Percentiles rank a stretch among this genome's conserved stretches.
phyloP scores from a whole-genome alignment of 139 green algal genomes.

The Chlorella ohadii region DNA sequence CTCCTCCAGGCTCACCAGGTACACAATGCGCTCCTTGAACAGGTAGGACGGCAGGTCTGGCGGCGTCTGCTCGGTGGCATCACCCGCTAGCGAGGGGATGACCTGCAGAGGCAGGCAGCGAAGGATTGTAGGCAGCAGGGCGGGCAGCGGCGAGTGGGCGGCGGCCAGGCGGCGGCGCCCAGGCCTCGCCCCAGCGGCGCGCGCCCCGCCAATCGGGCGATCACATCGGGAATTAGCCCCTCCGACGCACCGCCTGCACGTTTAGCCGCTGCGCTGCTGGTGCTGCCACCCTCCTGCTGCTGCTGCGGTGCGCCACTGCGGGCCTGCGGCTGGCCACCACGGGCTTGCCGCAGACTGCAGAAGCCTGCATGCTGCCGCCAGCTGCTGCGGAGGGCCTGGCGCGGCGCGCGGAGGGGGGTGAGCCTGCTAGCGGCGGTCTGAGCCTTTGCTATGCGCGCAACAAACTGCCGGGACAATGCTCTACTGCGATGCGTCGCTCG shows the following conservation, averaged over 20 bases:
- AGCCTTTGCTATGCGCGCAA: too few species aligned
- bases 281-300: conserved; percentile 1
- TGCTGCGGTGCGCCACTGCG: not conserved
- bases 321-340: not conserved
- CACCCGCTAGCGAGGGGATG: conserved; percentile 75
- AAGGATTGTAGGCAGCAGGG: not conserved
- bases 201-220: too few species aligned
- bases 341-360: not conserved
- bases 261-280: conserved; percentile 42
- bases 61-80: conserved; percentile 85
- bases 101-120: conserved; percentile 55
- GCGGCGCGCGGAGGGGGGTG: too few species aligned
- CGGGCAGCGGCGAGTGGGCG: too few species aligned
- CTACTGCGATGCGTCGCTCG: too few species aligned
- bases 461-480: too few species aligned
- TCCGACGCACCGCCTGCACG: conserved; percentile 50
- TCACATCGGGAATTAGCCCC: not conserved
- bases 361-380: conserved; percentile 2
- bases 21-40: conserved; percentile 99
- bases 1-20: conserved; percentile 77
- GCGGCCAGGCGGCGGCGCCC: not conserved
- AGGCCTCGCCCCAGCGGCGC: too few species aligned
- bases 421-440: too few species aligned
- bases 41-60: conserved; percentile 97
- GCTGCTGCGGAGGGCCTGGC: too few species aligned